Conservation (phyloP, 148 eudicot species). For the Agrostemma githago region DNA sequence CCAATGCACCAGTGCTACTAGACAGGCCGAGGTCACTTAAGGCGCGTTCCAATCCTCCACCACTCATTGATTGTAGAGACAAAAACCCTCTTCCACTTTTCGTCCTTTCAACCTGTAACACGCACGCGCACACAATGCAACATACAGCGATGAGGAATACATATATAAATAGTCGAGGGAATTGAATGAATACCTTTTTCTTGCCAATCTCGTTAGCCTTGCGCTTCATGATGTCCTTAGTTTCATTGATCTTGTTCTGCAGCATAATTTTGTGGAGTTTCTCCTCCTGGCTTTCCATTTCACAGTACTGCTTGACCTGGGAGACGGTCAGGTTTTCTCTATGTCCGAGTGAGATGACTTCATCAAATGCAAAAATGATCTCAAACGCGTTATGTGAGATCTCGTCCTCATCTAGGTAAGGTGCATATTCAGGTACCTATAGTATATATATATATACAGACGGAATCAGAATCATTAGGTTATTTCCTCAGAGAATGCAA, state of each 20-base stretch:
- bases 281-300: slow-evolving; percentile 98
- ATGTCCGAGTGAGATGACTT: slow-evolving; percentile 81
- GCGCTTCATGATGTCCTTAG: slow-evolving; percentile 85
- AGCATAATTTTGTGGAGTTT: slow-evolving; percentile 76
- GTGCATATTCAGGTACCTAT: slow-evolving; percentile 78
- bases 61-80: slow-evolving; percentile 70
- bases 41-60: slow-evolving; percentile 60
- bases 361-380: slow-evolving; percentile 86
- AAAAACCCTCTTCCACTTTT: slow-evolving; percentile 62
- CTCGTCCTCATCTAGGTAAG: slow-evolving; percentile 75
- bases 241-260: slow-evolving; percentile 79
- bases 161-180: neutral
- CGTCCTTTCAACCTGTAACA: slow-evolving; percentile 60
- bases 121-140: no score
- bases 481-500: neutral
- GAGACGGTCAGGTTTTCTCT: slow-evolving; percentile 73
- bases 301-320: slow-evolving; percentile 88
- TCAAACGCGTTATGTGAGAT: slow-evolving; percentile 72
- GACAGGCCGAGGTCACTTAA: slow-evolving; percentile 61
- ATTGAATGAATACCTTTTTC: slow-evolving; percentile 51
- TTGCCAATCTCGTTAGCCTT: slow-evolving; percentile 89
- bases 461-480: slow-evolving; percentile 32
- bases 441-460: slow-evolving; percentile 23
- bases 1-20: slow-evolving; percentile 53
- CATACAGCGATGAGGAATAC: neutral